phyloP scores from a whole-genome alignment of 768 basidiomycete species.

The Gymnopilus dilepis region DNA sequence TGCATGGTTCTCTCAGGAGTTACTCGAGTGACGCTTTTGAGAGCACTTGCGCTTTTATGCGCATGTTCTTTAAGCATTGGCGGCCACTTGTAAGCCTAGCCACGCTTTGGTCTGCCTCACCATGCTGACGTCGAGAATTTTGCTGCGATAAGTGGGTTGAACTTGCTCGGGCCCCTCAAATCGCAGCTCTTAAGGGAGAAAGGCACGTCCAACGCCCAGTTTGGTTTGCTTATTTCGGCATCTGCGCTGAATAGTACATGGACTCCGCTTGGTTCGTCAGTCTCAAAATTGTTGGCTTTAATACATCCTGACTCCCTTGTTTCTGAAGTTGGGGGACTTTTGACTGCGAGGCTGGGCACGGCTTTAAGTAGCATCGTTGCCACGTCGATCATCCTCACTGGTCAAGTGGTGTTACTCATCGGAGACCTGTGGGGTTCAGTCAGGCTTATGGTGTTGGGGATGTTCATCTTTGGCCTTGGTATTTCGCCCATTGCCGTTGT shows the following conservation, averaged over 20 bases:
- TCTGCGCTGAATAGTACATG: slow-evolving; percentile 20
- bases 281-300: background rate
- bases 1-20: background rate
- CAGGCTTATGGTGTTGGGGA: slow-evolving; percentile 15
- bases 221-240: slow-evolving; percentile 17
- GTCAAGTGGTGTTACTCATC: slow-evolving; percentile 13
- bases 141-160: slow-evolving; percentile 17
- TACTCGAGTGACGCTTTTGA: slow-evolving; percentile 3
- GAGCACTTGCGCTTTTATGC: slow-evolving; percentile 16
- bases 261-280: slow-evolving; percentile 18
- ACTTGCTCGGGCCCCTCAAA: slow-evolving; percentile 17
- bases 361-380: slow-evolving; percentile 19
- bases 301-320: background rate
- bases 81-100: slow-evolving; percentile 15
- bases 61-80: slow-evolving; percentile 22
- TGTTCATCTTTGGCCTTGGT: slow-evolving; percentile 20
- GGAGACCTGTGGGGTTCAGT: slow-evolving; percentile 20
- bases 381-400: slow-evolving; percentile 16
- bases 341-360: slow-evolving; percentile 16
- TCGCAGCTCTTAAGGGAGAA: slow-evolving; percentile 15
- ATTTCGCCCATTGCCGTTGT: slow-evolving; percentile 20
- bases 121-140: background rate
- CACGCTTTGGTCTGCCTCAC: background rate
- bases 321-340: slow-evolving; percentile 15
- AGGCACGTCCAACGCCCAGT: slow-evolving; percentile 18